phyloP scores from a whole-genome alignment of 2,329 filamentous ascomycete species.

The Massarina eburnea region DNA sequence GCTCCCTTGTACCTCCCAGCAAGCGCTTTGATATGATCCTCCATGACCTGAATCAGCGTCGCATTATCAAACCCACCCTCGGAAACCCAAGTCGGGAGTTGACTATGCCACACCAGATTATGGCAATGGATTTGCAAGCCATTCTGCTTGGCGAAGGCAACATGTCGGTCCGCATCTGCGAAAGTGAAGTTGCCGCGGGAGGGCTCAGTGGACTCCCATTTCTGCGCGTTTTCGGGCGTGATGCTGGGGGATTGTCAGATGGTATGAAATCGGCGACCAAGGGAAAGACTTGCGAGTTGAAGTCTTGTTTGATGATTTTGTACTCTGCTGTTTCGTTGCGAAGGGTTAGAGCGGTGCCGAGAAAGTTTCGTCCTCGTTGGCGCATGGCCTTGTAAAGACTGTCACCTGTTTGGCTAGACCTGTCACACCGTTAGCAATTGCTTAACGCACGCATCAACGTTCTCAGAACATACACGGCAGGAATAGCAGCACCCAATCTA shows the following conservation, averaged over 20 bases:
- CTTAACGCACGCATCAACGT: not conserved
- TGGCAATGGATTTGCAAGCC: conserved; percentile 43
- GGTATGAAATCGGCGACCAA: too few relatives aligned
- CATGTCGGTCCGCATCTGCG: conserved; percentile 27
- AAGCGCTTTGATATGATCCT: conserved; percentile 45
- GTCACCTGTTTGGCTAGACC: conserved; percentile 2
- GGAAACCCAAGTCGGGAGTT: conserved; percentile 39
- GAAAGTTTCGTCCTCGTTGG: conserved; percentile 23
- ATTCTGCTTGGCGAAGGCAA: conserved; percentile 34
- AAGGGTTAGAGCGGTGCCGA: conserved; percentile 30
- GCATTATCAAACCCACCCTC: conserved; percentile 40
- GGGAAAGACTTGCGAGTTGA: conserved; percentile 21
- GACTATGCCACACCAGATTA: conserved; percentile 46
- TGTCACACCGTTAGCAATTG: not conserved
- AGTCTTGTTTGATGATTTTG: conserved; percentile 29
- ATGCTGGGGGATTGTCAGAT: conserved; percentile 7
- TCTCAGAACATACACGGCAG: conserved; percentile 6
- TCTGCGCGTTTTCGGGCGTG: conserved; percentile 26
- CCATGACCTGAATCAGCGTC: conserved; percentile 45
- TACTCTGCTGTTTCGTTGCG: conserved; percentile 25
- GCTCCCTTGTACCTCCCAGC: conserved; percentile 43
- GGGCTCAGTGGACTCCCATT: conserved; percentile 38
- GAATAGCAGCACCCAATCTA: conserved; percentile 24
- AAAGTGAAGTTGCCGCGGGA: conserved; percentile 32
- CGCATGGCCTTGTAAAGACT: conserved; percentile 30